Evolutionary conservation across 2,329 filamentous ascomycete species (phyloP).

Genomic region (Aureobasidium melanogenum): DNA sequence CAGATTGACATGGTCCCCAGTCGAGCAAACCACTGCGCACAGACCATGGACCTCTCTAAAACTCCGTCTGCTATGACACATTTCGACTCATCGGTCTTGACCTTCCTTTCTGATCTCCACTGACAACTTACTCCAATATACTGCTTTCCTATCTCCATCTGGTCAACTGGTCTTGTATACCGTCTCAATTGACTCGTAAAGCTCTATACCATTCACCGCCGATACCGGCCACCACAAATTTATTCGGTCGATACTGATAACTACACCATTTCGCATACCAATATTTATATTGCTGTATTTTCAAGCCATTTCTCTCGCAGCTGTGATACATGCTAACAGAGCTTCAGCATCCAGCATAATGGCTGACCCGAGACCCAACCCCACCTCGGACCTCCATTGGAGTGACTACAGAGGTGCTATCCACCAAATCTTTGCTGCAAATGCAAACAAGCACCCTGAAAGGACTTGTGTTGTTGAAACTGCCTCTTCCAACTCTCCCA

Average conservation of each 20-base stretch:
- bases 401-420: slow-evolving; percentile 57
- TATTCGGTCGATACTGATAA: background rate
- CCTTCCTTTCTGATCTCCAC: background rate
- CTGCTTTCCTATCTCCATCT: background rate
- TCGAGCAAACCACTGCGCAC: background rate
- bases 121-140: background rate
- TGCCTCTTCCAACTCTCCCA: slow-evolving; percentile 34
- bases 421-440: slow-evolving; percentile 58
- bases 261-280: background rate
- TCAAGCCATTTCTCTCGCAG: background rate
- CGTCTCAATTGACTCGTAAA: background rate
- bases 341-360: slow-evolving; percentile 14
- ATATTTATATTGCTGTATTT: background rate
- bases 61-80: slow-evolving; percentile 8
- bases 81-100: slow-evolving; percentile 2
- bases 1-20: background rate
- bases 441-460: slow-evolving; percentile 61
- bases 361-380: slow-evolving; percentile 45
- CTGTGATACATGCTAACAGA: background rate
- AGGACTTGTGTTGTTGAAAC: slow-evolving; percentile 62
- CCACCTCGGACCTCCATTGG: slow-evolving; percentile 60
- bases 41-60: background rate
- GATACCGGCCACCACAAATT: slow-evolving; percentile 7
- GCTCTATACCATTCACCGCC: background rate
- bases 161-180: background rate